Evolutionary conservation across 768 basidiomycete species (phyloP).

Genomic region (Symmetrospora coprosmae): DNA sequence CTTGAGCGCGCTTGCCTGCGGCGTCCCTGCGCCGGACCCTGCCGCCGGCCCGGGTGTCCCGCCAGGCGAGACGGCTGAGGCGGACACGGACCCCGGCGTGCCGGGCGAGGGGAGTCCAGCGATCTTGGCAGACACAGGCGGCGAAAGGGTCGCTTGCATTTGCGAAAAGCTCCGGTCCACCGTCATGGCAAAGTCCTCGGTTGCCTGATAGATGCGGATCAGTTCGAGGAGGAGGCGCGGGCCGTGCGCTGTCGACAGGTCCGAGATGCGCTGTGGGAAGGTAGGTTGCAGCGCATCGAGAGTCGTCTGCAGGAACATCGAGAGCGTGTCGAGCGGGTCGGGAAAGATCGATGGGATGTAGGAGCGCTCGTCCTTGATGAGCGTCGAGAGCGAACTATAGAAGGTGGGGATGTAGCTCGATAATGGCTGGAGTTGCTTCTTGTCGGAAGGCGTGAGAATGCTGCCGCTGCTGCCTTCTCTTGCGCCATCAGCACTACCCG

Average conservation of each 20-base stretch:
- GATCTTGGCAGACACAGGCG: background rate
- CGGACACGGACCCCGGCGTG: background rate
- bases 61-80: constrained; percentile 18
- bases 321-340: constrained; percentile 60
- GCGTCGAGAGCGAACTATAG: constrained; percentile 51
- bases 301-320: constrained; percentile 66
- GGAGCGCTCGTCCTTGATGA: constrained; percentile 45
- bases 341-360: constrained; percentile 68
- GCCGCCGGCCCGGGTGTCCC: constrained; percentile 33
- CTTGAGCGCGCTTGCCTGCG: background rate
- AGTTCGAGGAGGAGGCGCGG: constrained; percentile 53
- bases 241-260: constrained; percentile 54
- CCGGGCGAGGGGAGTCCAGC: background rate
- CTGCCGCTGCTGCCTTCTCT: constrained; percentile 21
- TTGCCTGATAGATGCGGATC: constrained; percentile 55
- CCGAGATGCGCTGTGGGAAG: constrained; percentile 60
- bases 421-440: no score
- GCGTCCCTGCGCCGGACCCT: background rate
- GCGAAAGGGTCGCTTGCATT: constrained; percentile 19
- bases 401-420: constrained; percentile 59
- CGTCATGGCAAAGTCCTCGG: constrained; percentile 65
- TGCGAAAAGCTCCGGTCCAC: constrained; percentile 68
- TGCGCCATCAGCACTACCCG: constrained; percentile 41
- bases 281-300: constrained; percentile 67
- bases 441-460: constrained; percentile 37